These are phyloP conservation scores for Neurospora intermedia DNA, from an alignment of 495 filamentous ascomycete genomes.

Conservation along the genomic window DNA sequence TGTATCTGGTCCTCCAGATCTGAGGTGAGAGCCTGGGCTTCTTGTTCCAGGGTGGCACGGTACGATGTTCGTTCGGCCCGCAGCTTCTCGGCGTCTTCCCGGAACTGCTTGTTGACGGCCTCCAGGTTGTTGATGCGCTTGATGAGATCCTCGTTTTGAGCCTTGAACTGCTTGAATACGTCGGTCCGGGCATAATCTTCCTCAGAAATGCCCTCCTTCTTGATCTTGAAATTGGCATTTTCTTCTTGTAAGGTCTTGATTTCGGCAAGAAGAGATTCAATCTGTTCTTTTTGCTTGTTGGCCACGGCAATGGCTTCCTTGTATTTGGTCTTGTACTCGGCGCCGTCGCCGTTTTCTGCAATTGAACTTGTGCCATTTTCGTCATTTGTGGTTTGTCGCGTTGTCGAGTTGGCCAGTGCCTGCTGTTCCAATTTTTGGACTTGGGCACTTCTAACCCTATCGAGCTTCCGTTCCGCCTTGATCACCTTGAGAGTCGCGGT, in stretches of 20 bases:
- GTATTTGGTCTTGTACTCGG: conserved; percentile 48
- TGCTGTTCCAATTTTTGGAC: conserved; percentile 91
- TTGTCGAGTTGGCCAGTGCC: conserved; percentile 53
- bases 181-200: conserved; percentile 91
- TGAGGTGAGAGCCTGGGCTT: conserved; percentile 53
- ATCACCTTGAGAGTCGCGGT: conserved; percentile 81
- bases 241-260: conserved; percentile 71
- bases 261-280: conserved; percentile 65
- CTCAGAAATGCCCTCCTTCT: conserved; percentile 60
- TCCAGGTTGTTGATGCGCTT: conserved; percentile 86
- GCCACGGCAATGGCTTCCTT: conserved; percentile 63
- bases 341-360: conserved; percentile 47
- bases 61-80: conserved; percentile 78
- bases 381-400: conserved; percentile 40
- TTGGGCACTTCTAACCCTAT: conserved; percentile 73
- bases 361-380: conserved; percentile 47
- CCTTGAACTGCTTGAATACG: conserved; percentile 82
- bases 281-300: conserved; percentile 75
- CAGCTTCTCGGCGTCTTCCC: conserved; percentile 73
- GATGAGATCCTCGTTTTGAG: conserved; percentile 84
- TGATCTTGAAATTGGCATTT: conserved; percentile 52
- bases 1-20: conserved; percentile 75
- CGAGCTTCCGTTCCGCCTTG: conserved; percentile 87
- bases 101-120: conserved; percentile 73
- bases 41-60: conserved; percentile 66